Base-by-base conservation (phyloP, 83 land plant species). In the Picea mariana region DNA sequence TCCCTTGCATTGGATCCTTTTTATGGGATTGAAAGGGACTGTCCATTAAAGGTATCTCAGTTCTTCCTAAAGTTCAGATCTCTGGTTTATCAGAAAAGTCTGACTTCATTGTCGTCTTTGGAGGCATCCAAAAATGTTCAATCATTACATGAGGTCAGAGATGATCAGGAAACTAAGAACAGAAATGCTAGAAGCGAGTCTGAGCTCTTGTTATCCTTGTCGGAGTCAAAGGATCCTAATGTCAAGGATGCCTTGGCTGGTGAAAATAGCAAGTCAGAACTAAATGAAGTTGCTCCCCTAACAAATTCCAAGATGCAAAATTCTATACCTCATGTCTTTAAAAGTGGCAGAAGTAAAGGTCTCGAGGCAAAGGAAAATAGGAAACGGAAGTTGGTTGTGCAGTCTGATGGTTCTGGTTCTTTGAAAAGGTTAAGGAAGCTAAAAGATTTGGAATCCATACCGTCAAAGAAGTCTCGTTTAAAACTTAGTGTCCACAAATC, bases 1-100 rank as follows among this genome's bases (percentile, higher is more conserved):
- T 44, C 49, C 8, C 49, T 44, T 44, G 49, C 49, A 7, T 44
- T 44, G 49, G 49, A 44, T 44, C 49, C 49, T 6, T 44, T 44
- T 44, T 44, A 44, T 44, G 49, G 49, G 49, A 44, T 44, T 44
- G 49, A 44, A 44, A 44, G 49, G 49, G 49, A 44, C 49, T 44
- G 49, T 44, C 49, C 49, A 44, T 44, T 8, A 44, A 44, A 6
- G 49, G 49, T 44, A 44, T 44, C 49, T 44, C 49, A 44, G 7
- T 44, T 44, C 49, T 44, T 44, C 49, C 49, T 44, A 44, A 44
- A 44, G 49, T 44, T 44, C 49, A 44, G 49, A 44, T 44, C 92
- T 26, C 87, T 92, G 23, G 91, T 90, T 17, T 92, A 83, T 77
- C 88, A 87, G 84, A 92, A 92, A 71, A 88, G 92, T 55, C 87